These are phyloP conservation scores for Ceratobasidium sp. DNA, from an alignment of 1,284 basidiomycete species.

Conservation along the genomic window DNA sequence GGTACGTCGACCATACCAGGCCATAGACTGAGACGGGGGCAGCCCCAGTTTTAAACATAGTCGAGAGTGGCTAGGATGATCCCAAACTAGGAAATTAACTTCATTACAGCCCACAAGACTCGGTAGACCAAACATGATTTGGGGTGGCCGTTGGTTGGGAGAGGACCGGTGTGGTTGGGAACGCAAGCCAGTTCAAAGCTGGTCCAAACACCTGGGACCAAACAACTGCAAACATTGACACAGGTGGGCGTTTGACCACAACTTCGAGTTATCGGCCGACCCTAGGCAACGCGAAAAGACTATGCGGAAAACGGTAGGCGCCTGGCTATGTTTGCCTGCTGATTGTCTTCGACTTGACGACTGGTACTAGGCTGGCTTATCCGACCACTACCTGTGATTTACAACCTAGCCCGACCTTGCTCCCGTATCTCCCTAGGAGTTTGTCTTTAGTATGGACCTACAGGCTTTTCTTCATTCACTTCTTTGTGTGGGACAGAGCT, in stretches of 20 bases:
- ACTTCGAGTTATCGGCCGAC: neutral
- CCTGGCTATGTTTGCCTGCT: neutral
- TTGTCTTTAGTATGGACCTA: neutral
- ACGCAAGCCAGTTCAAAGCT: neutral
- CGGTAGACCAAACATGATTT: no score
- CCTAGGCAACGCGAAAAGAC: neutral
- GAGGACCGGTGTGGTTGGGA: no score
- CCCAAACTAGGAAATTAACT: no score
- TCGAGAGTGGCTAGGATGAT: neutral
- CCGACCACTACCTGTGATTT: neutral
- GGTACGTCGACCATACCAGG: neutral
- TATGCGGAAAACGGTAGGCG: neutral
- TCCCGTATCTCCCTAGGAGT: neutral
- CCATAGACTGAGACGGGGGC: neutral
- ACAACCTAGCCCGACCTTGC: neutral
- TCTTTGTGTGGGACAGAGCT: neutral
- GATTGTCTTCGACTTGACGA: neutral
- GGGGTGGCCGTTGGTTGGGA: no score
- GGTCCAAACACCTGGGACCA: neutral
- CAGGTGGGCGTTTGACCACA: neutral
- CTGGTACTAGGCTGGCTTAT: neutral
- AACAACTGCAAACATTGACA: neutral
- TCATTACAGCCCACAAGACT: no score
- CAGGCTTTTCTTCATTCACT: no score
- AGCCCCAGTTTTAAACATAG: neutral